phyloP scores from a whole-genome alignment of 768 basidiomycete genomes.

The Tephrocybe sp. region DNA sequence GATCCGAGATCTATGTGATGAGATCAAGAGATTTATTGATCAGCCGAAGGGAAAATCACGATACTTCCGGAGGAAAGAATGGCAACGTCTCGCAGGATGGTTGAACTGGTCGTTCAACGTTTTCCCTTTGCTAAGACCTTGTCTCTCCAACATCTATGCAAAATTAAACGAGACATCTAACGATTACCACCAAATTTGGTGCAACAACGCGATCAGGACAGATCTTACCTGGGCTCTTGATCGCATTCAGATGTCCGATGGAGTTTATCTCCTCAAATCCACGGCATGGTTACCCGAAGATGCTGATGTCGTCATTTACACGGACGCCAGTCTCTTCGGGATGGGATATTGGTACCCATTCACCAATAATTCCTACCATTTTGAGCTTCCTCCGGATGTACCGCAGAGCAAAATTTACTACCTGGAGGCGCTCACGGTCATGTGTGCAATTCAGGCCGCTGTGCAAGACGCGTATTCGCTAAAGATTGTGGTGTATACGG shows the following conservation, averaged over 20 bases:
- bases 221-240: not conserved
- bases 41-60: too few species aligned
- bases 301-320: not conserved
- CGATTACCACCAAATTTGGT: not conserved
- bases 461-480: not conserved
- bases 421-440: too few species aligned
- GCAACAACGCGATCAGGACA: not conserved
- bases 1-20: slow-evolving; percentile 13
- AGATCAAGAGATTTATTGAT: too few species aligned
- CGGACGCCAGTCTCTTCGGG: not conserved
- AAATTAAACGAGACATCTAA: not conserved
- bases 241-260: too few species aligned
- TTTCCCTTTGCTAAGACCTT: too few species aligned
- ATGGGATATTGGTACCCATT: not conserved
- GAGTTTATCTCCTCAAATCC: not conserved
- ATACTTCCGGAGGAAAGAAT: not conserved
- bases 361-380: not conserved
- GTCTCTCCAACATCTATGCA: not conserved
- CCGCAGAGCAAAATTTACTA: not conserved
- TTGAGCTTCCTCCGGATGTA: not conserved
- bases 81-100: too few species aligned
- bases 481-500: slow-evolving; percentile 21
- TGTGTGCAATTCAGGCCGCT: not conserved
- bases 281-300: not conserved
- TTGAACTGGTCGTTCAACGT: too few species aligned